Evolutionary conservation across 495 filamentous ascomycete genomes (phyloP), one percentile per base, ranked within the genome.

Genomic region (Pseudoneurospora amorphoporcata): DNA sequence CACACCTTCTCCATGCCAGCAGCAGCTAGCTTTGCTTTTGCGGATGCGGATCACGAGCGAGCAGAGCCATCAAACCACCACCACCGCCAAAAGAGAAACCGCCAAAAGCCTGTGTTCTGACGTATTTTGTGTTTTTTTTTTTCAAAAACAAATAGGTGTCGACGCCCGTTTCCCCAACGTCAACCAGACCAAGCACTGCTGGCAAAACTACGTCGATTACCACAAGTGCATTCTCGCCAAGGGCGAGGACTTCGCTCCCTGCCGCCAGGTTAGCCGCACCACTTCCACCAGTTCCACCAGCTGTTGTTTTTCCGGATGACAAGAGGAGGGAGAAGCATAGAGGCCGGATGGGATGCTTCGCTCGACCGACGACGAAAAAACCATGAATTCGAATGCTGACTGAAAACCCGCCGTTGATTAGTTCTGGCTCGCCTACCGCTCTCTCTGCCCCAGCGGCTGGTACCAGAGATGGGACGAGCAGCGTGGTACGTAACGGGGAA

Each of bases 131-230:
- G 53, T 32, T 23, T 23, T 23, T 23, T 23, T 65, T 65, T 53
- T 61, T 65, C 14, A 65, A 35, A 32, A 65, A 65, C 72, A 76
- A 69, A 72, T 83, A 97, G 95, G 95, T 86, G 97, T 96, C 86
- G 96, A 98, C 82, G 96, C 96, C 82, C 95, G 96, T 82, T 99
- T 98, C 87, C 96, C 96, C 76, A 96, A 99, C 88, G 86, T 88
- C 87, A 99, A 99, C 87, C 96, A 99, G 85, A 90, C 88, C 76
- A 90, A 90, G 87, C 88, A 90, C 83, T 98, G 93, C 92, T 97
- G 94, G 94, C 94, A 97, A 80, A 95, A 99, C 88, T 99, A 99
- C 85, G 96, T 99, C 87, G 96, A 99, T 85, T 98, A 99, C 88
- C 90, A 99, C 90, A 99, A 98, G 88, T 99, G 96, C 86, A 91